phyloP scores from a whole-genome alignment of 257 asterid genomes.

The Plantago ovata region DNA sequence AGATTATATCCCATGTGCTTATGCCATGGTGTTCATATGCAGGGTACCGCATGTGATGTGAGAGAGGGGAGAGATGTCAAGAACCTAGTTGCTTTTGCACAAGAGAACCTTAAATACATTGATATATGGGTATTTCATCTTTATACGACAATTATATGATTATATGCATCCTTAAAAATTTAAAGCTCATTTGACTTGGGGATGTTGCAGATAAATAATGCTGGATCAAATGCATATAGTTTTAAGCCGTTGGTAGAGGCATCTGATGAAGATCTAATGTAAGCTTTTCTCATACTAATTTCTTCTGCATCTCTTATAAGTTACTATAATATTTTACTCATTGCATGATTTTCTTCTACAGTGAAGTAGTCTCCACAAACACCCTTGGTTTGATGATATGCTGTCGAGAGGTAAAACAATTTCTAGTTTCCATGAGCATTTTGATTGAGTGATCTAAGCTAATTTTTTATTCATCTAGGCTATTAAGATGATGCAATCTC shows the following conservation, averaged over 20 bases:
- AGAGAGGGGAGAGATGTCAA: constrained; percentile 65
- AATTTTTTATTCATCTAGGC: constrained; percentile 50
- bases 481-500: constrained; percentile 80
- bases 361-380: constrained; percentile 93
- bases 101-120: constrained; percentile 59
- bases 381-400: constrained; percentile 95
- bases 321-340: constrained; percentile 6
- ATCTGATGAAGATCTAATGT: constrained; percentile 92
- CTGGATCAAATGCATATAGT: constrained; percentile 97
- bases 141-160: constrained; percentile 10
- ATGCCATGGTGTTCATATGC: constrained; percentile 30
- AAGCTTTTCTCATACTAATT: constrained; percentile 22
- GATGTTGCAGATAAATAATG: constrained; percentile 77
- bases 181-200: neutral
- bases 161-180: neutral
- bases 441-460: constrained; percentile 23
- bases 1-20: constrained; percentile 4
- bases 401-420: constrained; percentile 82
- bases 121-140: constrained; percentile 80
- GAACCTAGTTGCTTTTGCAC: constrained; percentile 74
- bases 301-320: constrained; percentile 1
- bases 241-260: constrained; percentile 86
- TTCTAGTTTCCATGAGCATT: constrained; percentile 14
- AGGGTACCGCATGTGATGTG: constrained; percentile 93
- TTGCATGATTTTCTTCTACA: constrained; percentile 32